Evolutionary conservation across 2,329 filamentous ascomycete genomes (phyloP), one percentile per base, ranked within the genome.

Genomic region (Alternaria consortialis): DNA sequence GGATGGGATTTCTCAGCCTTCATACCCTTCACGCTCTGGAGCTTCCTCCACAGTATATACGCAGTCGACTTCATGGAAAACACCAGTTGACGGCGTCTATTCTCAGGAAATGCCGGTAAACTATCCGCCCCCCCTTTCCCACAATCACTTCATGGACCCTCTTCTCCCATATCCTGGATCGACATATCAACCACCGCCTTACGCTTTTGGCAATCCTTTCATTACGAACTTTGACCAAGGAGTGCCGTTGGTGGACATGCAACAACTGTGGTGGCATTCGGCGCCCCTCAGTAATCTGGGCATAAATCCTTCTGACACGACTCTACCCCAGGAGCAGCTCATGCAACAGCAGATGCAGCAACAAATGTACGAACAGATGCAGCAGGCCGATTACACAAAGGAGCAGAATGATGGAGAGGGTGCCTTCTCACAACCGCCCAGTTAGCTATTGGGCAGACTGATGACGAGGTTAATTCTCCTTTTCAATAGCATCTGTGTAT

Each of bases 161-260:
- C n/a, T 44, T 1, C 39, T 56, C 20, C 27, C 42, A 13, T 58
- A 31, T 9, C 34, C 36, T 17, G 1, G 42, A 15, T 39, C 44
- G 4, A 36, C 20, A 7, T 29, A 50, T 7, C 51, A 53, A 12
- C 42, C 47, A 17, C 44, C 23, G 20, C 12, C 44, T 56, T 59
- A 48, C 17, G 43, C 43, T 2, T 70, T 68, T n/a, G 68, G 67
- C 8, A 67, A 70, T 32, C 70, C 70, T 0, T 72, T 72, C 23
- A 31, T 65, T n/a, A 72, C 68, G 2, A 65, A 20, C 29, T 71
- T 67, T 39, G 70, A 73, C 31, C 67, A 73, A 48, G 55, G 58
- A 4, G 56, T 55, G 3, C 64, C 67, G 1, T 36, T 67, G 7
- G 40, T 58, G 9, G 60, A 63, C 9, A 60, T 69, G 43, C 58